Conservation (phyloP, 2,329 filamentous ascomycete genomes). For the Bretziella fagacearum region DNA sequence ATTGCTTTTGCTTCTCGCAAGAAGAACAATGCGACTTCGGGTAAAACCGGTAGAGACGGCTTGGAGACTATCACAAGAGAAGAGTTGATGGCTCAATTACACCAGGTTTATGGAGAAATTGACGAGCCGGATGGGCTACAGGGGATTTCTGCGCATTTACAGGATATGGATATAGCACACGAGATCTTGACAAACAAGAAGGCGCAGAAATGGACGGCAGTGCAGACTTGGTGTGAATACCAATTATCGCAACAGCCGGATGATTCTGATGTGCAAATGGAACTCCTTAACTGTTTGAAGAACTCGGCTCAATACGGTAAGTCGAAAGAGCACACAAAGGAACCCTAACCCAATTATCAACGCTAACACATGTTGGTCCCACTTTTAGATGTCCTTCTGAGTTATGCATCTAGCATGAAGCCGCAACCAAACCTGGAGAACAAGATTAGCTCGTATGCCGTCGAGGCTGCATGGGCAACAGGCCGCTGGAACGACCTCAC, state of each 20-base stretch:
- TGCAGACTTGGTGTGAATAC: slow-evolving; percentile 95
- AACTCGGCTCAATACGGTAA: slow-evolving; percentile 89
- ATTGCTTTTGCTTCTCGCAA: neutral
- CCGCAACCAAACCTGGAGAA: slow-evolving; percentile 34
- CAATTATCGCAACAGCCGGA: slow-evolving; percentile 64
- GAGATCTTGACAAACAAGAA: slow-evolving; percentile 87
- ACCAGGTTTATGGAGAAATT: slow-evolving; percentile 92
- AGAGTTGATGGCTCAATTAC: slow-evolving; percentile 53
- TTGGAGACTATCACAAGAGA: slow-evolving; percentile 27
- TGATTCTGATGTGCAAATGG: slow-evolving; percentile 60
- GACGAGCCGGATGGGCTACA: slow-evolving; percentile 95
- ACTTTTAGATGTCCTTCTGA: slow-evolving; percentile 57
- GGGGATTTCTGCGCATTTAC: slow-evolving; percentile 76
- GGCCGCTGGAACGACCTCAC: slow-evolving; percentile 62
- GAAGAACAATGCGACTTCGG: slow-evolving; percentile 29
- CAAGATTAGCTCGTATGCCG: slow-evolving; percentile 62
- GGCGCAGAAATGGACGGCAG: slow-evolving; percentile 81
- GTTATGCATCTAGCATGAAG: slow-evolving; percentile 67
- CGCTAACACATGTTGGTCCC: slow-evolving; percentile 17
- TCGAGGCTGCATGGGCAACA: slow-evolving; percentile 85
- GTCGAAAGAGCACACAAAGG: slow-evolving; percentile 16
- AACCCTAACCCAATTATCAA: neutral
- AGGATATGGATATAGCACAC: slow-evolving; percentile 78
- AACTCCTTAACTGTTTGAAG: slow-evolving; percentile 73
- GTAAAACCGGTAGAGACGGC: neutral